Evolutionary conservation across 306 rosid genomes (phyloP).

Genomic region (Medicago arabica): DNA sequence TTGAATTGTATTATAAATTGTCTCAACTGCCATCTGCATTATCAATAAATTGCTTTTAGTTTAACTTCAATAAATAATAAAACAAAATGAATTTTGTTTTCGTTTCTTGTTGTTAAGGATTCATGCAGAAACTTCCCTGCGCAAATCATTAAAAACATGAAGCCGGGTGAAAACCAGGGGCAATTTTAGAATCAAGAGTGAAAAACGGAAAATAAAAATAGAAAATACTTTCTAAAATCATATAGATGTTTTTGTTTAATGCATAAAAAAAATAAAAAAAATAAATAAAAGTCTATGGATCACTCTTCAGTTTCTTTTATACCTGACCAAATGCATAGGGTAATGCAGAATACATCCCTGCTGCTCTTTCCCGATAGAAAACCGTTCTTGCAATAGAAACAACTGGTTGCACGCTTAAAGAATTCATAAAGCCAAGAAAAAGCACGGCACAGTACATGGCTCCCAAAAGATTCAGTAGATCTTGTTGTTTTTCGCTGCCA

Average conservation of each 20-base stretch:
- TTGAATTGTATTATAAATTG: conserved; percentile 61
- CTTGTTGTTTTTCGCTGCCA: conserved; percentile 45
- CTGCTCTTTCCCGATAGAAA: conserved; percentile 73
- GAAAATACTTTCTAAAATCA: not conserved
- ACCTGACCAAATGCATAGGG: conserved; percentile 55
- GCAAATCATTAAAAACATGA: not conserved
- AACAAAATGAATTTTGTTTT: not conserved
- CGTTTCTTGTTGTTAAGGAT: not conserved
- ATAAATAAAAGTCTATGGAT: not conserved
- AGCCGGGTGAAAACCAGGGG: not conserved
- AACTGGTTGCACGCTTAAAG: conserved; percentile 59
- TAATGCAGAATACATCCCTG: conserved; percentile 54
- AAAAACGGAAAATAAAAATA: not conserved
- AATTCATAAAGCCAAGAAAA: conserved; percentile 41
- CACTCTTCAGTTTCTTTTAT: not conserved
- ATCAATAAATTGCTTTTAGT: conserved; percentile 23
- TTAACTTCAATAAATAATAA: not conserved
- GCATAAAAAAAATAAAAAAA: not conserved
- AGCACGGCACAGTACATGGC: conserved; percentile 60
- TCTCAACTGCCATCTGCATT: conserved; percentile 75
- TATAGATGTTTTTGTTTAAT: not conserved
- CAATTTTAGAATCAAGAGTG: not conserved
- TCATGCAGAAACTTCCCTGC: not conserved
- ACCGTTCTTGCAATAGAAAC: conserved; percentile 68
- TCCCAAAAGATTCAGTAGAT: conserved; percentile 62